phyloP scores from a whole-genome alignment of 129 eudicot species.

The Escallonia rubra region DNA sequence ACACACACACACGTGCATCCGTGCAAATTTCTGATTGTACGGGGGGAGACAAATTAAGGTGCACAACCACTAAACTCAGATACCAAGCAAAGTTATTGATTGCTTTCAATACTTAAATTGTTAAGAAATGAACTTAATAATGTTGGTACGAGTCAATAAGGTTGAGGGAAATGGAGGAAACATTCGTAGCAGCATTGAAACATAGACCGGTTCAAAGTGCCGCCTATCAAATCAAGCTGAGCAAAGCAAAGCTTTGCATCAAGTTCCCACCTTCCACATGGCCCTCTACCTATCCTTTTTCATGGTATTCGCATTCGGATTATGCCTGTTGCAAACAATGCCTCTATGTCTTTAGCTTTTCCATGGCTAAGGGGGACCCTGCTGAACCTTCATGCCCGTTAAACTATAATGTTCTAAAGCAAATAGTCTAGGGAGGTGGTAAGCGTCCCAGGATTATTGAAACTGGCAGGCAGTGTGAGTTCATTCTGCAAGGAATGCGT shows the following conservation, averaged over 20 bases:
- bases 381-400: neutral
- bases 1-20: no score
- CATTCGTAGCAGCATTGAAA: no score
- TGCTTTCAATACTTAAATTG: no score
- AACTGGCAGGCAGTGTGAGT: neutral
- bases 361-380: neutral
- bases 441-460: neutral
- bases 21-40: no score
- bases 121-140: no score
- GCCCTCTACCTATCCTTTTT: neutral
- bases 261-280: neutral
- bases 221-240: neutral
- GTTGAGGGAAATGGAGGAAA: no score
- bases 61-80: no score
- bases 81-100: no score
- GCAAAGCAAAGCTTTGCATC: neutral
- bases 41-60: no score
- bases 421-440: neutral
- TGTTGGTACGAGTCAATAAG: no score
- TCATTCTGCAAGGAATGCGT: neutral
- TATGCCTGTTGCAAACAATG: no score
- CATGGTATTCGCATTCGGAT: neutral
- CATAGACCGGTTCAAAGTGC: no score
- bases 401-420: neutral
- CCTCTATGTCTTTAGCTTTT: neutral